phyloP scores from a whole-genome alignment of 495 filamentous ascomycete genomes.

The Aspergillus asperescens region DNA sequence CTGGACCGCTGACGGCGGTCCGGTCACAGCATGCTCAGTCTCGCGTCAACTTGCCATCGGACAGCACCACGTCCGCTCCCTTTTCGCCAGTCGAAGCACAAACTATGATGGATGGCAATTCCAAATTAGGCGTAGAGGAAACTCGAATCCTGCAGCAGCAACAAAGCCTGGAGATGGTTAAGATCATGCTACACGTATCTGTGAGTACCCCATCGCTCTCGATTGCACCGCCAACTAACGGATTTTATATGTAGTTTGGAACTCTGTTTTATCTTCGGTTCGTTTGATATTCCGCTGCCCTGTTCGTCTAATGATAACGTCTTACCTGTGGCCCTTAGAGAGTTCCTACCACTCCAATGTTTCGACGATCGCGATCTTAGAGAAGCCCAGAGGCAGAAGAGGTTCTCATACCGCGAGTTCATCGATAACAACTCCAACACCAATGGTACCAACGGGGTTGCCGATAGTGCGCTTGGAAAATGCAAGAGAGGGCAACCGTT shows the following conservation, averaged over 20 bases:
- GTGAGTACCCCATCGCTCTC: conserved; percentile 19
- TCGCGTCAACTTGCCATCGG: conserved; percentile 1
- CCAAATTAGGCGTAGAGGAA: conserved; percentile 7
- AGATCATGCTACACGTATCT: conserved; percentile 42
- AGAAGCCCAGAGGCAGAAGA: conserved; percentile 16
- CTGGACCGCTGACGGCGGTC: conserved; percentile 15
- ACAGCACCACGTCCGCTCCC: background rate
- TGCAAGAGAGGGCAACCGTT: conserved; percentile 24
- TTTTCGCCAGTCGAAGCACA: conserved; percentile 15
- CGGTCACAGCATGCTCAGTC: conserved; percentile 16
- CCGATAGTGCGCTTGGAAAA: conserved; percentile 18
- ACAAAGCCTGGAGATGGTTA: conserved; percentile 47
- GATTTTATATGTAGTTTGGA: conserved; percentile 20
- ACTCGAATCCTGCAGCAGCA: conserved; percentile 23
- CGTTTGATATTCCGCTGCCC: background rate
- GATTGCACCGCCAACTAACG: background rate
- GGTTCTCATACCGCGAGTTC: conserved; percentile 27
- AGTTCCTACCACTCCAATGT: conserved; percentile 28
- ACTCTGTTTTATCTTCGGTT: conserved; percentile 32
- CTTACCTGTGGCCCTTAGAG: conserved; percentile 19
- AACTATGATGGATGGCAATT: conserved; percentile 10
- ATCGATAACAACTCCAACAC: conserved; percentile 11
- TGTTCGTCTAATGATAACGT: background rate
- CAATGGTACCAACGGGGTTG: background rate
- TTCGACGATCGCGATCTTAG: conserved; percentile 31